A percentile compares a stretch with the other conserved stretches of the same genome.
These are phyloP conservation scores for Epichloe scottii DNA, from an alignment of 2,329 filamentous ascomycete genomes.

Conservation along the genomic window DNA sequence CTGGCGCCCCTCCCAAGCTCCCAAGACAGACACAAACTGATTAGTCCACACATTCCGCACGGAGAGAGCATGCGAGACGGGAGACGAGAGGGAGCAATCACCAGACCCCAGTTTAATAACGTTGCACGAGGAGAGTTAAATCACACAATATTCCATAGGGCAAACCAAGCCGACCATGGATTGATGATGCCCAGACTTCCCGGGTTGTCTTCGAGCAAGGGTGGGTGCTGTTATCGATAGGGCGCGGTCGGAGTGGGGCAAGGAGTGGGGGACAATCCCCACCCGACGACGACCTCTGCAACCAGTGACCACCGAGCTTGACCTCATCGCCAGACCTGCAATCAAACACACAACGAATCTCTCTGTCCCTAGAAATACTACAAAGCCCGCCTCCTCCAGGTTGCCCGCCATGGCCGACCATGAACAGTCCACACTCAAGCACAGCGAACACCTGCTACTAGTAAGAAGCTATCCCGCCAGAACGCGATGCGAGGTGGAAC, in stretches of 20 bases:
- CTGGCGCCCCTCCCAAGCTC: neutral
- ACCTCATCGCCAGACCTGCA: neutral
- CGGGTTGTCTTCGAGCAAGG: no score
- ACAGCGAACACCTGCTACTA: slow-evolving; percentile 63
- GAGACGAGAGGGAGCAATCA: neutral
- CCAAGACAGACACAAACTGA: neutral
- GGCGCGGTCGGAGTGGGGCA: neutral
- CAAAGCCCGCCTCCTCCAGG: neutral
- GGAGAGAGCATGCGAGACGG: neutral
- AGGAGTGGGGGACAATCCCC: neutral
- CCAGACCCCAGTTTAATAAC: no score
- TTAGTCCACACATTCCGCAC: neutral
- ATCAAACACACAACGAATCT: neutral
- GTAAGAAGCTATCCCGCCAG: slow-evolving; percentile 28
- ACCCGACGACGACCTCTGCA: neutral
- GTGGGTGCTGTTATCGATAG: neutral
- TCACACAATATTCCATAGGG: no score
- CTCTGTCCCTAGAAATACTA: no score
- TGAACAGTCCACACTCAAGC: slow-evolving; percentile 56
- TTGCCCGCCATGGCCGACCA: slow-evolving; percentile 41
- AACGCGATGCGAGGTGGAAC: neutral
- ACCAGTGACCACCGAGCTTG: neutral
- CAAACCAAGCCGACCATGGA: neutral
- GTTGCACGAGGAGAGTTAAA: no score
- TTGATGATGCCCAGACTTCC: no score